Evolutionary conservation across 2,329 filamentous ascomycete genomes (phyloP), one percentile per base, ranked within the genome.

Genomic region (Aspergillus sp.): DNA sequence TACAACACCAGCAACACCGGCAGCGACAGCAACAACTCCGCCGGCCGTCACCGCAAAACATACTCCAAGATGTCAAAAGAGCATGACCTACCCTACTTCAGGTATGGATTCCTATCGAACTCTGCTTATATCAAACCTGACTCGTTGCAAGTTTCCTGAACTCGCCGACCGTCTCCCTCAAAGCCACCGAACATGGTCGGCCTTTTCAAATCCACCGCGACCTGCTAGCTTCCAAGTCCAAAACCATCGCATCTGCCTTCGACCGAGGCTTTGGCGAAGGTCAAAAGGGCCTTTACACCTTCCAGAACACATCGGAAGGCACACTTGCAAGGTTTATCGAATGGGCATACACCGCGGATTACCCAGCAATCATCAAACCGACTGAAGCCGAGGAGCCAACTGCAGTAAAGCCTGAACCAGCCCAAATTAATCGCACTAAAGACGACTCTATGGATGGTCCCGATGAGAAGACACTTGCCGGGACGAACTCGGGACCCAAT

Each of bases 131-230:
- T 22, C 22, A 22, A 22, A 3, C 22, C 22, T 51, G 2, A 51
- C 36, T n/a, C 8, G 4, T 12, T 15, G 26, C 24, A 56, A 56
- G 48, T 41, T 52, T 56, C 34, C 49, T 56, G 17, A 18, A 56
- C 22, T 56, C 48, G 13, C 17, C 24, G 9, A 51, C 43, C 30
- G 41, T 51, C 30, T 56, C 42, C n/a, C 41, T 56, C n/a, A 47
- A 44, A 39, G 48, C 48, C 13, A 18, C 39, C 5, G 26, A 52
- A 13, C 38, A 41, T n/a, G 56, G 42, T 15, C 51, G 47, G 13
- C 26, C 47, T 4, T 62, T 57, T 18, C 56, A 55, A 22, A 62
- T 57, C 15, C 57, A 62, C 38, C 53, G 48, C 18, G 53, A 49
- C 13, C 51, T 59, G 39, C 48, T 58, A 1, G 44, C 50, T 32